Conservation (phyloP, 805 yeast species). For the Nakazawaea ernobii region DNA sequence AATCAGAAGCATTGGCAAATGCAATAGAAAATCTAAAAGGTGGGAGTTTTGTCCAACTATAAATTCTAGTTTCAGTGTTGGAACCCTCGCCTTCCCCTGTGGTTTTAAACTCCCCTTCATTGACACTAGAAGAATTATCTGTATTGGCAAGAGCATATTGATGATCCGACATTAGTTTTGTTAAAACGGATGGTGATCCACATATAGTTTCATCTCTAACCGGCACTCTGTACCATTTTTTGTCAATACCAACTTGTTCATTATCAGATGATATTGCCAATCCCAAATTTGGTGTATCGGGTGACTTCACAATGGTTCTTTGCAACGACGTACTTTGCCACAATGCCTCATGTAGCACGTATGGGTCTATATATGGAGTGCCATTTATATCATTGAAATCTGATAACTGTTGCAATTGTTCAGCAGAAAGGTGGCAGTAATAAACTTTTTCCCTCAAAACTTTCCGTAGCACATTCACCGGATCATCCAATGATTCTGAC, state of each 20-base stretch:
- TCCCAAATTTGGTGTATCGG: constrained; percentile 23
- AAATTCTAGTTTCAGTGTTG: constrained; percentile 11
- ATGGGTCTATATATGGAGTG: constrained; percentile 30
- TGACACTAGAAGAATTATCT: background rate
- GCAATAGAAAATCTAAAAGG: constrained; percentile 51
- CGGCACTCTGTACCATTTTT: constrained; percentile 35
- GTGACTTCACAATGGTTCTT: constrained; percentile 28
- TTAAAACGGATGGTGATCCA: constrained; percentile 35
- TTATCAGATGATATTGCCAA: constrained; percentile 19
- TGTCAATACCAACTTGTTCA: constrained; percentile 23
- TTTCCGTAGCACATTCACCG: constrained; percentile 19
- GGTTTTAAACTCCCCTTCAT: constrained; percentile 7
- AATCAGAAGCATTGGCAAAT: constrained; percentile 40
- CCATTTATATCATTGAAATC: constrained; percentile 30
- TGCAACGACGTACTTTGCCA: constrained; percentile 44
- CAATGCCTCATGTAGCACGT: constrained; percentile 37
- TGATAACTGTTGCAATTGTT: constrained; percentile 39
- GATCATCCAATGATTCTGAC: background rate
- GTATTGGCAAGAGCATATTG: constrained; percentile 11
- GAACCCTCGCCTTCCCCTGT: background rate
- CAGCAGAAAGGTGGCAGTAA: constrained; percentile 44
- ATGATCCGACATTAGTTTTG: constrained; percentile 21
- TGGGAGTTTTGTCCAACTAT: constrained; percentile 38
- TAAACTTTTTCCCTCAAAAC: constrained; percentile 36
- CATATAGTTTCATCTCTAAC: constrained; percentile 41